A percentile compares a stretch with the other conserved stretches of the same genome.
These are phyloP conservation scores for Phanerochaete sordida DNA, from an alignment of 768 basidiomycete species.

Conservation along the genomic window DNA sequence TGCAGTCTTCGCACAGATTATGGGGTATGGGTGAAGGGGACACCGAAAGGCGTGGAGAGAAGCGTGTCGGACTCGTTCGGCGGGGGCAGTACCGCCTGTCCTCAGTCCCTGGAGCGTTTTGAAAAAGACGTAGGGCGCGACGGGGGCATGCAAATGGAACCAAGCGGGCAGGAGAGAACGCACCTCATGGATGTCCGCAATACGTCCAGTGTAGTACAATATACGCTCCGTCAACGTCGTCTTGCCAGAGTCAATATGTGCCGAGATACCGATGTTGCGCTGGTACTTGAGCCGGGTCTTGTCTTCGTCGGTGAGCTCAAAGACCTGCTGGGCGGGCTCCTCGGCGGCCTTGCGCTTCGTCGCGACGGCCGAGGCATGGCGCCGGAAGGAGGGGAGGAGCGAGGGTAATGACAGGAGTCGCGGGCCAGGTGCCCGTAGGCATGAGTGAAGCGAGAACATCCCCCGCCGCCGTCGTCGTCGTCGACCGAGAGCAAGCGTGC, in stretches of 20 bases:
- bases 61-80: too few species aligned
- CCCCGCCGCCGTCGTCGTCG: conserved; percentile 6
- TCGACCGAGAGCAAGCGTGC: background rate
- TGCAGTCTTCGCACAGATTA: too few species aligned
- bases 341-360: conserved; percentile 17
- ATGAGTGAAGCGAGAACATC: conserved; percentile 3
- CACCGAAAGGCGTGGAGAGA: too few species aligned
- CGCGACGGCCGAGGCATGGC: conserved; percentile 14
- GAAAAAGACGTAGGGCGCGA: background rate
- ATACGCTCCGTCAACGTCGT: conserved; percentile 97
- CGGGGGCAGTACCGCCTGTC: too few species aligned
- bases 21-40: too few species aligned
- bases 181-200: conserved; percentile 95
- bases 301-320: conserved; percentile 61
- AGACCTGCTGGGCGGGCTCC: conserved; percentile 10
- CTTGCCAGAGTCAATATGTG: conserved; percentile 96
- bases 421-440: conserved; percentile 4
- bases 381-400: background rate
- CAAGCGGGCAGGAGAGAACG: conserved; percentile 21
- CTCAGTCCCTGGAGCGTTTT: background rate
- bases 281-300: conserved; percentile 63
- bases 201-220: conserved; percentile 93
- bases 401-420: background rate
- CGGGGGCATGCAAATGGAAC: background rate
- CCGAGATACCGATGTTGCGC: conserved; percentile 94